These are phyloP conservation scores for Candida tropicalis DNA, from an alignment of 1,139 yeast species.

Conservation along the genomic window DNA sequence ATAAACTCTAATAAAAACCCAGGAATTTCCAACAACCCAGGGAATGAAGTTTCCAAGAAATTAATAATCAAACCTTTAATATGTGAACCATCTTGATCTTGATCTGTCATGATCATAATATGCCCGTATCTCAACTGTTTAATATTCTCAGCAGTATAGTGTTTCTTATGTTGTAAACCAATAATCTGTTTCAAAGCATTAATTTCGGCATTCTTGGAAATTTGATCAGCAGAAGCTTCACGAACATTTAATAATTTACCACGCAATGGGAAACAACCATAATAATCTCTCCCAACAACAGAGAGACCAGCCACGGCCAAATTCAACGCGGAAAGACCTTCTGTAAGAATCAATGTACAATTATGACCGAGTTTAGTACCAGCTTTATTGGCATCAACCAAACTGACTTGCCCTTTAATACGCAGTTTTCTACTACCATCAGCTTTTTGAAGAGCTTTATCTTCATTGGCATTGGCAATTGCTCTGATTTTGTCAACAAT, in stretches of 20 bases:
- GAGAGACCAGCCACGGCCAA: slow-evolving; percentile 93
- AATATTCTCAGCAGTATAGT: slow-evolving; percentile 62
- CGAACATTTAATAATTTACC: slow-evolving; percentile 95
- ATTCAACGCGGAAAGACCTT: slow-evolving; percentile 96
- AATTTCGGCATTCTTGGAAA: slow-evolving; percentile 89
- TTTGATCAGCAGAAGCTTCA: slow-evolving; percentile 94
- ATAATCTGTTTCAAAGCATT: slow-evolving; percentile 94
- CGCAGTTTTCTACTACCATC: slow-evolving; percentile 87
- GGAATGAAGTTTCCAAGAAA: slow-evolving; percentile 91
- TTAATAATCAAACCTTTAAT: slow-evolving; percentile 95
- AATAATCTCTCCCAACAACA: slow-evolving; percentile 93
- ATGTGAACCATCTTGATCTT: slow-evolving; percentile 99
- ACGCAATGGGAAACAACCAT: slow-evolving; percentile 93
- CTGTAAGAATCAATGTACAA: slow-evolving; percentile 92
- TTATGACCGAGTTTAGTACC: slow-evolving; percentile 92
- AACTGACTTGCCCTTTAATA: slow-evolving; percentile 85
- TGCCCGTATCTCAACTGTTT: slow-evolving; percentile 89
- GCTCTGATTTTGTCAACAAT: slow-evolving; percentile 81
- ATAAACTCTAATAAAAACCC: slow-evolving; percentile 93
- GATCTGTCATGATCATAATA: slow-evolving; percentile 99
- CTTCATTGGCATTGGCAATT: slow-evolving; percentile 85
- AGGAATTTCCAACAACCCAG: slow-evolving; percentile 87
- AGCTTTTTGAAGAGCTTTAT: slow-evolving; percentile 83
- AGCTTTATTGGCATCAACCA: slow-evolving; percentile 96
- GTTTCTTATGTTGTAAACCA: slow-evolving; percentile 92